These are phyloP conservation scores for Chlamydomonas incerta DNA, from an alignment of 139 green algal genomes.

Conservation along the genomic window DNA sequence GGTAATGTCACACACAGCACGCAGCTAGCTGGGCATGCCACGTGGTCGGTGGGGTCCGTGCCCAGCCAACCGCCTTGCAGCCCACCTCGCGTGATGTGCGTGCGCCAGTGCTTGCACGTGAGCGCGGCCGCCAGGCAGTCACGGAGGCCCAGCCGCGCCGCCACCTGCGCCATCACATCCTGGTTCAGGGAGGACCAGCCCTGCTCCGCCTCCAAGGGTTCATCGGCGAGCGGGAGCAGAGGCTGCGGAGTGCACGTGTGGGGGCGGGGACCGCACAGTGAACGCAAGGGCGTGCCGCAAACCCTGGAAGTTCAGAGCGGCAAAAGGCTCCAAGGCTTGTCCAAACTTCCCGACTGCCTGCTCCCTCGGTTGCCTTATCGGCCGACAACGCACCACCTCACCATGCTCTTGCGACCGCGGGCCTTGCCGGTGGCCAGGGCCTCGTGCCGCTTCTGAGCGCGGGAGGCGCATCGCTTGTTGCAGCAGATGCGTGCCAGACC, in stretches of 20 bases:
- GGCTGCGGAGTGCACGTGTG: not conserved
- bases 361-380: too few species aligned
- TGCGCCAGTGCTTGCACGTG: constrained; percentile 20
- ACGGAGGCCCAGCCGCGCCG: not conserved
- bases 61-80: too few species aligned
- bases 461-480: constrained; percentile 10
- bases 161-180: not conserved
- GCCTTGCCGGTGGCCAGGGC: not conserved
- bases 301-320: too few species aligned
- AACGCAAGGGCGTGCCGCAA: too few species aligned
- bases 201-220: not conserved
- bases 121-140: constrained; percentile 10
- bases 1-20: too few species aligned
- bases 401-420: not conserved
- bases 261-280: not conserved
- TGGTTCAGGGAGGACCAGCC: constrained; percentile 1
- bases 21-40: too few species aligned
- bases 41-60: too few species aligned
- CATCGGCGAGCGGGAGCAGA: not conserved
- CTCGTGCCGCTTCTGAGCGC: not conserved
- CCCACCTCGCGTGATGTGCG: not conserved
- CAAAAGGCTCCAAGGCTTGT: too few species aligned
- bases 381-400: not conserved
- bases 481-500: not conserved
- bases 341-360: too few species aligned